These are phyloP conservation scores for Cymbopogon flexuosus DNA, from an alignment of 202 grass and related monocot species.

Conservation along the genomic window DNA sequence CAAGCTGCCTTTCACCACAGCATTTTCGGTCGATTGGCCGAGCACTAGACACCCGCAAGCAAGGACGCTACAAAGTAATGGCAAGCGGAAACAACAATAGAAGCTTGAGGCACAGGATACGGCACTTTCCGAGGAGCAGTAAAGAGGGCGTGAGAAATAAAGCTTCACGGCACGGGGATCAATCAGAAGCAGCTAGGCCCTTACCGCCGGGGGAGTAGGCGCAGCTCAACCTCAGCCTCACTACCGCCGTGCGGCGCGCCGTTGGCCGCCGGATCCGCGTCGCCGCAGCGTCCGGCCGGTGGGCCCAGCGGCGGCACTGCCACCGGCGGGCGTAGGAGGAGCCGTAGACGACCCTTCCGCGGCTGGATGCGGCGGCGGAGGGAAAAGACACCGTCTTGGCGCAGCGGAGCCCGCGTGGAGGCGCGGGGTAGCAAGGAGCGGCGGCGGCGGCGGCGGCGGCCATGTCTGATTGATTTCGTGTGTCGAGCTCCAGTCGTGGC, in stretches of 20 bases:
- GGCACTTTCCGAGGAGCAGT: not conserved
- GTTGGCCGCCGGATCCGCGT: slow-evolving; percentile 22
- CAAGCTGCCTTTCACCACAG: not conserved
- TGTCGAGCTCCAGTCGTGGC: slow-evolving; percentile 23
- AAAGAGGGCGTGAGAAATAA: not conserved
- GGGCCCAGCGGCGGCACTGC: slow-evolving; percentile 36
- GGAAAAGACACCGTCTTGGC: not conserved
- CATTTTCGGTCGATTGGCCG: not conserved
- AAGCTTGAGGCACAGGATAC: not conserved
- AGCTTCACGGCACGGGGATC: not conserved
- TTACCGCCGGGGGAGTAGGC: slow-evolving; percentile 44
- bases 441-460: slow-evolving; percentile 21
- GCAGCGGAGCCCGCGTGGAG: slow-evolving; percentile 7
- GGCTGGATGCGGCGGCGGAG: not conserved
- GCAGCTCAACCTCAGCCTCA: slow-evolving; percentile 33
- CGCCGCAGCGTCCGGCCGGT: not conserved
- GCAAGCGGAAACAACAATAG: not conserved
- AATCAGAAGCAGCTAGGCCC: not conserved
- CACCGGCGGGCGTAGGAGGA: slow-evolving; percentile 17
- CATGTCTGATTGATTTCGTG: slow-evolving; percentile 32
- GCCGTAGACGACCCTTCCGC: slow-evolving; percentile 11
- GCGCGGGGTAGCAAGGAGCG: slow-evolving; percentile 18
- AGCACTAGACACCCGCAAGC: not conserved
- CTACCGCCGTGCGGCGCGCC: not conserved
- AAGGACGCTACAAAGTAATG: not conserved